Conservation (phyloP, 169 alveolate genomes). For the Neospora caninum region DNA sequence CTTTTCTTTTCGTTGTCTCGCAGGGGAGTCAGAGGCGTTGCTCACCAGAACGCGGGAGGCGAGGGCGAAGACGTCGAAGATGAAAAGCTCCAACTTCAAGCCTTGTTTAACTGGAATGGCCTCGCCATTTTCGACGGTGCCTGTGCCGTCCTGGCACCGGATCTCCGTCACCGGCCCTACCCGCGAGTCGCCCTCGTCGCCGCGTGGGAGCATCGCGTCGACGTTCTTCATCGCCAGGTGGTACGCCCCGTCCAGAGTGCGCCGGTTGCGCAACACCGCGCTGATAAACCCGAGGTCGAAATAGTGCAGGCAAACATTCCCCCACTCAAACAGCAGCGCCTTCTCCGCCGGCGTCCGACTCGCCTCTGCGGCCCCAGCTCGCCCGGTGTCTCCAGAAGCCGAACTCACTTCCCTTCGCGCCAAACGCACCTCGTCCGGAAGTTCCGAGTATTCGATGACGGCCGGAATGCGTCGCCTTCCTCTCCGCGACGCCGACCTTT, state of each 20-base stretch:
- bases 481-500: background rate
- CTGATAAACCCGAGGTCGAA: slow-evolving; percentile 1
- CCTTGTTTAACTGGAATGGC: background rate
- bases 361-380: background rate
- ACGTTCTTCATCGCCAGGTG: slow-evolving; percentile 39
- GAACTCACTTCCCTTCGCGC: background rate
- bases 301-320: slow-evolving; percentile 46
- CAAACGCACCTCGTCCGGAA: background rate
- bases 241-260: background rate
- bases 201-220: background rate
- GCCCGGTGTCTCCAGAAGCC: background rate
- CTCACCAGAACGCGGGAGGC: slow-evolving; percentile 46
- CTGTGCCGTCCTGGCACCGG: background rate
- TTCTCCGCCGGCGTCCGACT: background rate
- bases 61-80: slow-evolving; percentile 45
- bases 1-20: too few species aligned
- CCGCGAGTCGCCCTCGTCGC: background rate
- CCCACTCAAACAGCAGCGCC: slow-evolving; percentile 8
- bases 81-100: slow-evolving; percentile 45
- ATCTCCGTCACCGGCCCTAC: background rate
- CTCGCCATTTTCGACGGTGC: background rate
- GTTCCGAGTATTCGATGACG: slow-evolving; percentile 36
- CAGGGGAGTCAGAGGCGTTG: too few species aligned
- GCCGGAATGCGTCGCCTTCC: background rate
- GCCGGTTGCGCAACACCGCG: background rate